Percentiles rank a stretch among this genome's conserved stretches.
Evolutionary conservation across 345 rosid genomes (phyloP).

Genomic region (Camelina sativa): DNA sequence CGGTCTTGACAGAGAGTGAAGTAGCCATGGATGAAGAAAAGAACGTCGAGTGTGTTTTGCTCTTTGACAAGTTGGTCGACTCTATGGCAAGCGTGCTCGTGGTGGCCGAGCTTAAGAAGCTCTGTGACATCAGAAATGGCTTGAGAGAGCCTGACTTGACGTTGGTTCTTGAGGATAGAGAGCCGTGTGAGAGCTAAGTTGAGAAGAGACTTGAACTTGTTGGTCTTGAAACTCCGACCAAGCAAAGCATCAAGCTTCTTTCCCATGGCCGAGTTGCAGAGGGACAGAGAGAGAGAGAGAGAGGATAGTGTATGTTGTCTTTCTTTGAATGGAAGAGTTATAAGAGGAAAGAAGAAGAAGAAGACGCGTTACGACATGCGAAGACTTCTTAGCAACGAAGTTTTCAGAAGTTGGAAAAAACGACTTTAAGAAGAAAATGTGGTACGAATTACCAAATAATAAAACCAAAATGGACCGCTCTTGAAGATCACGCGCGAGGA

Average conservation of each 20-base stretch:
- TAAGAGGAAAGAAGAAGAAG: conserved; percentile 16
- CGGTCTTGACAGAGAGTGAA: conserved; percentile 68
- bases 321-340: conserved; percentile 16
- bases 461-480: conserved; percentile 15
- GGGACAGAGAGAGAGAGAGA: conserved; percentile 12
- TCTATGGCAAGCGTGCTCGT: conserved; percentile 77
- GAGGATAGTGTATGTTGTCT: neutral
- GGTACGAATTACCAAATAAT: neutral
- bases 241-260: conserved; percentile 78
- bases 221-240: conserved; percentile 64
- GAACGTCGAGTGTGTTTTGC: conserved; percentile 71
- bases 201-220: conserved; percentile 66
- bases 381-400: conserved; percentile 46
- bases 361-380: conserved; percentile 39
- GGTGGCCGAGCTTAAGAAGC: conserved; percentile 74
- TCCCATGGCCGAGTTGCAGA: conserved; percentile 57
- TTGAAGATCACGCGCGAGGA: conserved; percentile 13
- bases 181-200: conserved; percentile 74
- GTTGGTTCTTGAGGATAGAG: conserved; percentile 74
- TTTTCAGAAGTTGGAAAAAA: conserved; percentile 27
- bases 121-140: conserved; percentile 76
- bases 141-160: conserved; percentile 55
- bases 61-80: conserved; percentile 59
- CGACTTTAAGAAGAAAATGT: neutral
- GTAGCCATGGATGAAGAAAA: conserved; percentile 64